Base-by-base conservation (phyloP, 2,329 filamentous ascomycete genomes). In the Verticillium isaacii region DNA sequence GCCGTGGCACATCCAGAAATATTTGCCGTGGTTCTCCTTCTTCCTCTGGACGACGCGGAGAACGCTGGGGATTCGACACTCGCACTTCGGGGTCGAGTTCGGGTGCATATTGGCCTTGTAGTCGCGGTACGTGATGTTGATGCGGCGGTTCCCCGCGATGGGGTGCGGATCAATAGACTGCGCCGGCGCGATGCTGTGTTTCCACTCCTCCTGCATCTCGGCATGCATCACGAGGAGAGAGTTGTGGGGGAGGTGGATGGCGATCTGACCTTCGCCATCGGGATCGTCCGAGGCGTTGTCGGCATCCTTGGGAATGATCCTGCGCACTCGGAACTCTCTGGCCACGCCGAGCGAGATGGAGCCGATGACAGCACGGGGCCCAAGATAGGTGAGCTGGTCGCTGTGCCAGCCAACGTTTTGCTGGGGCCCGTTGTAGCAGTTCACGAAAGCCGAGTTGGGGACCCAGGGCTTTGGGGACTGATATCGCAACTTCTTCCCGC, bases 181-280 rank as follows among this genome's bases (percentile, higher is more conserved):
- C 0, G 90, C 88, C 0, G 93, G 90, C 0, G 87, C 82, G 54
- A 99, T 90, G 66, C 86, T 85, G 74, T 99, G 95, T 74, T 97
- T 98, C 93, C 93, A 98, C 71, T 91, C 89, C 71, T 98, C 94
- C 71, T 98, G 94, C 92, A 97, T 98, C 72, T 96, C 92, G 1
- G 94, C 93, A 70, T 98, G 93, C 95, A 99, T 98, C 11, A 98
- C 82, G 0, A 99, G 82, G 0, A 98, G 83, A 0, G 92, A 96
- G 73, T 98, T 98, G 74, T 98, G 95, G 0, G 94, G 94, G 0
- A 98, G 85, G 68, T 97, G 92, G 54, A 98, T 95, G 1, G 92
- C 88, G 62, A 98, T 94, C 72, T 97, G 93, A 4, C 93, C 94
- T 69, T 91, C 86, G 0, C 84, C 82, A 66, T 95, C 89, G 1